Evolutionary conservation across 768 basidiomycete genomes (phyloP).

Genomic region (Crepidotus variabilis): DNA sequence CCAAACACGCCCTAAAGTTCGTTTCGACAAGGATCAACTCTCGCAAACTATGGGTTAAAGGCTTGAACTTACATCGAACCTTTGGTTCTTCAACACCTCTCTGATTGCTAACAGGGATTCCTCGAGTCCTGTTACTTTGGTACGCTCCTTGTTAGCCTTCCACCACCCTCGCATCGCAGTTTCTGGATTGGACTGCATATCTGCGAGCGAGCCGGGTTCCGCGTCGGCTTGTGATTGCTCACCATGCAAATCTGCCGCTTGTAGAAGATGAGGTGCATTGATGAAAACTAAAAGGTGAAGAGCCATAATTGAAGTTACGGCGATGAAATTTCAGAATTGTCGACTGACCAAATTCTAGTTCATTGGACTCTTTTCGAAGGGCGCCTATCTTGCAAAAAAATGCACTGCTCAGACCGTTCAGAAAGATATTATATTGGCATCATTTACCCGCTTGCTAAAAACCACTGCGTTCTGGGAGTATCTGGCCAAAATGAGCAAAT

Average conservation of each 20-base stretch:
- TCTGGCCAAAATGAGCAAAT: constrained; percentile 26
- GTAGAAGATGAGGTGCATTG: constrained; percentile 65
- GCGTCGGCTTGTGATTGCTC: constrained; percentile 26
- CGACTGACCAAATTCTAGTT: constrained; percentile 58
- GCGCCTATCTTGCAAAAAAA: constrained; percentile 54
- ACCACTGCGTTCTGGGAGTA: constrained; percentile 68
- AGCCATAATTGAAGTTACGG: background rate
- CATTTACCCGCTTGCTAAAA: constrained; percentile 67
- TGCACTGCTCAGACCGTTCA: background rate
- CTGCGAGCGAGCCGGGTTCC: constrained; percentile 30
- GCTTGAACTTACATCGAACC: constrained; percentile 56
- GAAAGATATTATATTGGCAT: background rate
- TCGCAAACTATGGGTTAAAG: constrained; percentile 4
- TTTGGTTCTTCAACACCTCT: constrained; percentile 53
- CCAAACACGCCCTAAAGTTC: constrained; percentile 66
- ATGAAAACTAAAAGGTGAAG: constrained; percentile 53
- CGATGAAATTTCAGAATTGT: background rate
- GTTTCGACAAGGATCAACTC: constrained; percentile 6
- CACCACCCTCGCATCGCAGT: constrained; percentile 71
- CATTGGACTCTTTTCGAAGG: constrained; percentile 65
- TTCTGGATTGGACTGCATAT: constrained; percentile 49
- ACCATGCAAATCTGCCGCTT: constrained; percentile 53
- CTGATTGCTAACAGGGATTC: constrained; percentile 52
- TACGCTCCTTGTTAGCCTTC: constrained; percentile 49
- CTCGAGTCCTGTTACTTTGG: constrained; percentile 50